These are phyloP conservation scores for Cercophora sp. DNA, from an alignment of 495 filamentous ascomycete genomes.

Conservation along the genomic window DNA sequence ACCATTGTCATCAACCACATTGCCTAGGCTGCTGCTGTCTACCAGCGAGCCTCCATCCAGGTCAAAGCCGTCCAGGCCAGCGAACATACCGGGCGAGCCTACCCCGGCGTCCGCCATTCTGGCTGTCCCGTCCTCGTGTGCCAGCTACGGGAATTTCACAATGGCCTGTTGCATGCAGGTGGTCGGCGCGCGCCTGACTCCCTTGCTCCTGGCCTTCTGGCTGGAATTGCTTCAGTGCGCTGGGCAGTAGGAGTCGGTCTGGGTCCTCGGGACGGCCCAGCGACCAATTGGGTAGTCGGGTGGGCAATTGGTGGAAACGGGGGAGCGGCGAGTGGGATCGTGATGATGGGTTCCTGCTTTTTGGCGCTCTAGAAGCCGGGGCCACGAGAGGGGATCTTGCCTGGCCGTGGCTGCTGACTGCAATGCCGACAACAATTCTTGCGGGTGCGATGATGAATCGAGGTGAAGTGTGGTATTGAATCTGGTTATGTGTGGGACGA, in stretches of 20 bases:
- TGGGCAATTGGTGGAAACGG: slow-evolving; percentile 9
- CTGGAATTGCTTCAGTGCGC: too few species aligned
- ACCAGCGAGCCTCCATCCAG: slow-evolving; percentile 10
- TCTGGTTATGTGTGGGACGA: slow-evolving; percentile 28
- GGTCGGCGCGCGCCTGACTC: neutral
- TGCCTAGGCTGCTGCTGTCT: slow-evolving; percentile 15
- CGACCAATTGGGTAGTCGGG: neutral
- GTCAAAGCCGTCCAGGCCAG: slow-evolving; percentile 20
- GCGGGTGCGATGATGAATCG: slow-evolving; percentile 5
- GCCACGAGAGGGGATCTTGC: neutral
- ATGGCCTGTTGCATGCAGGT: slow-evolving; percentile 31
- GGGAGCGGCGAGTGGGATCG: neutral
- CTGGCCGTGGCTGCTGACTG: slow-evolving; percentile 5
- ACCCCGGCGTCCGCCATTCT: slow-evolving; percentile 27
- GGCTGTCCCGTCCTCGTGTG: slow-evolving; percentile 1
- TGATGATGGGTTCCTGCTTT: neutral
- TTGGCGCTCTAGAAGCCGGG: slow-evolving; percentile 4
- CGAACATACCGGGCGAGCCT: slow-evolving; percentile 27
- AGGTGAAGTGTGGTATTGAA: slow-evolving; percentile 13
- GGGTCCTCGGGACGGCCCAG: neutral
- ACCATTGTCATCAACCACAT: slow-evolving; percentile 10
- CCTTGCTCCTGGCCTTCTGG: too few species aligned
- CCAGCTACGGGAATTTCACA: neutral
- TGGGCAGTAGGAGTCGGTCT: too few species aligned
- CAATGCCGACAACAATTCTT: slow-evolving; percentile 3